A percentile compares a stretch with the other conserved stretches of the same genome.
Conservation (phyloP, 1,284 basidiomycete genomes). For the Trichosporon ovoides region DNA sequence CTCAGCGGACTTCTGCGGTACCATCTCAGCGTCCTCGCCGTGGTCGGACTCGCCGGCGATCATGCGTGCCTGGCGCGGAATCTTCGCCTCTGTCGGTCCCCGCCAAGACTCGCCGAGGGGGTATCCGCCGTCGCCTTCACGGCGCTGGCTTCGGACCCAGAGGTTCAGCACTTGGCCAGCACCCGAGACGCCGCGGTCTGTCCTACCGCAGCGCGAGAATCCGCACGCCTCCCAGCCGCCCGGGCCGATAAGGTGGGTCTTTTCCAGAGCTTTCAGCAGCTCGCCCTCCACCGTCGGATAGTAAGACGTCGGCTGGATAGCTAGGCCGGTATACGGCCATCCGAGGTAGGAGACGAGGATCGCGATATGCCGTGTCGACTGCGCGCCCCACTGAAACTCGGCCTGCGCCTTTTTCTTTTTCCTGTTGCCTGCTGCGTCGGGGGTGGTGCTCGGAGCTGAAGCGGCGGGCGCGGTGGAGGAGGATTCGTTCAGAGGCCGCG, state of each 20-base stretch:
- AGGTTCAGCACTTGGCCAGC: slow-evolving; percentile 91
- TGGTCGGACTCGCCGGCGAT: neutral
- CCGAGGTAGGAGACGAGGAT: slow-evolving; percentile 89
- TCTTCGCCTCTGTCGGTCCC: slow-evolving; percentile 9
- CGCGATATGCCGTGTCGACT: slow-evolving; percentile 80
- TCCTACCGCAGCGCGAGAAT: slow-evolving; percentile 87
- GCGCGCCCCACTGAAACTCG: slow-evolving; percentile 57
- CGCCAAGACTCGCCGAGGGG: slow-evolving; percentile 29
- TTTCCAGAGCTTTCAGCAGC: slow-evolving; percentile 73
- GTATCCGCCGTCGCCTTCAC: slow-evolving; percentile 30
- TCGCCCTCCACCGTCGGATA: slow-evolving; percentile 87
- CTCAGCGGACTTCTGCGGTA: neutral
- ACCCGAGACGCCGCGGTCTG: slow-evolving; percentile 90
- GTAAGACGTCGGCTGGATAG: slow-evolving; percentile 60
- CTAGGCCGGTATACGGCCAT: slow-evolving; percentile 84
- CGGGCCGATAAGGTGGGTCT: slow-evolving; percentile 67
- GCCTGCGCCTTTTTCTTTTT: slow-evolving; percentile 21
- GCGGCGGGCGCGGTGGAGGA: neutral
- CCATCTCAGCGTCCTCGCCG: neutral
- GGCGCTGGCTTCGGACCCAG: slow-evolving; percentile 67
- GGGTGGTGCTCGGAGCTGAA: neutral
- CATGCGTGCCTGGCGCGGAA: slow-evolving; percentile 5
- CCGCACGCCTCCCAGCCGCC: slow-evolving; percentile 72
- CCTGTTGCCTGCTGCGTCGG: neutral
- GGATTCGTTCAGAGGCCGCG: too few species aligned